A percentile compares a stretch with the other conserved stretches of the same genome.
These are phyloP conservation scores for Medicago ruthenica DNA, from an alignment of 306 rosid species.

Conservation along the genomic window DNA sequence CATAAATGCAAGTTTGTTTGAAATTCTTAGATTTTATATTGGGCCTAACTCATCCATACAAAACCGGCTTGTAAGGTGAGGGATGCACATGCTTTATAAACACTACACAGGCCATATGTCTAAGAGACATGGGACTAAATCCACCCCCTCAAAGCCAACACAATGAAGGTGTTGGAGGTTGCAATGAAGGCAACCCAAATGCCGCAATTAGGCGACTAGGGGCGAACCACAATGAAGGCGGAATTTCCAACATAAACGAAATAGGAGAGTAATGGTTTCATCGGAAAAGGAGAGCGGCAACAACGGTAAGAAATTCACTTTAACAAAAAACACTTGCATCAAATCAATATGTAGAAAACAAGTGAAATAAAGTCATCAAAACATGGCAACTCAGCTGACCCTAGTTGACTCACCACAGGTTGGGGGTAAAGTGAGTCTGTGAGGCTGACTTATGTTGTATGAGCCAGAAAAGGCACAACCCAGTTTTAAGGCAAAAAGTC, in stretches of 20 bases:
- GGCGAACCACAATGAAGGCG: too few relatives aligned
- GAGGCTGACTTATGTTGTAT: neutral
- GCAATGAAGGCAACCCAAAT: too few relatives aligned
- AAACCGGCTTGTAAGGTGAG: too few relatives aligned
- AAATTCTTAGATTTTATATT: neutral
- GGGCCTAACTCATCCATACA: too few relatives aligned
- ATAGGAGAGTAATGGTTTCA: neutral
- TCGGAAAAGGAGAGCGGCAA: neutral
- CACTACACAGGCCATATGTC: too few relatives aligned
- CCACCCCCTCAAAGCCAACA: too few relatives aligned
- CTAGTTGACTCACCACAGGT: neutral
- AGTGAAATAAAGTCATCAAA: neutral
- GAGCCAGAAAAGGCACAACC: neutral
- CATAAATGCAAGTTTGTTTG: neutral
- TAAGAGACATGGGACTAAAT: too few relatives aligned
- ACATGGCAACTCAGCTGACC: neutral
- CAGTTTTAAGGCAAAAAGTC: neutral
- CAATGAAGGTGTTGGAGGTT: too few relatives aligned
- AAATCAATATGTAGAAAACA: neutral
- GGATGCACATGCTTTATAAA: too few relatives aligned
- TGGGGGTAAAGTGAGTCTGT: conserved; percentile 30
- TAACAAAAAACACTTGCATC: neutral
- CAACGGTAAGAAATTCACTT: neutral
- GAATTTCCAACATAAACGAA: neutral
- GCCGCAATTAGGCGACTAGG: too few relatives aligned